phyloP scores from a whole-genome alignment of 2,329 filamentous ascomycete genomes.

The Venturia pyrina region DNA sequence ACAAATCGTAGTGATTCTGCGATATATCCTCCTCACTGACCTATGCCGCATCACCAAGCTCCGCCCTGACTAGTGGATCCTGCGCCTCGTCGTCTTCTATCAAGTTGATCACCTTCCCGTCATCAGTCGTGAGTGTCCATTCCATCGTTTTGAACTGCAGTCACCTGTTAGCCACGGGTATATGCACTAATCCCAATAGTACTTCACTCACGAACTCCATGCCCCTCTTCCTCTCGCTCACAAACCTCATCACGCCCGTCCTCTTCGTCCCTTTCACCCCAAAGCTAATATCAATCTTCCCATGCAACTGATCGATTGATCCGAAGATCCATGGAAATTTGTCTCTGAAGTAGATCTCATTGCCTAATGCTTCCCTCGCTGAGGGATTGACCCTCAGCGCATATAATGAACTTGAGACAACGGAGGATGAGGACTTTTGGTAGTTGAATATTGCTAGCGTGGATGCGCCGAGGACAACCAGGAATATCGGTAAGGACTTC shows the following conservation, averaged over 20 bases:
- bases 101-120: conserved; percentile 48
- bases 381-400: conserved; percentile 69
- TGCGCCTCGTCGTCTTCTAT: background rate
- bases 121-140: conserved; percentile 71
- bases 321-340: conserved; percentile 33
- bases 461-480: conserved; percentile 57
- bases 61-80: conserved; percentile 5
- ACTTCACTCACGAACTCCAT: conserved; percentile 44
- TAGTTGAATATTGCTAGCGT: conserved; percentile 96
- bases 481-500: conserved; percentile 74
- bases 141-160: conserved; percentile 68
- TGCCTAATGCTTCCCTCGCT: conserved; percentile 70
- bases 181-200: background rate
- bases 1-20: background rate
- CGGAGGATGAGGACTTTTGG: conserved; percentile 83
- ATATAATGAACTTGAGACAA: conserved; percentile 77
- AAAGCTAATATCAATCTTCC: conserved; percentile 78
- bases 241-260: conserved; percentile 68
- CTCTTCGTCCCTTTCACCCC: conserved; percentile 69
- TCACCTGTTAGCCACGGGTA: conserved; percentile 13
- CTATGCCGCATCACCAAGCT: background rate
- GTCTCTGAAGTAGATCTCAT: conserved; percentile 46
- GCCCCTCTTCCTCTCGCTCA: conserved; percentile 58
- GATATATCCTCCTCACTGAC: background rate
- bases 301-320: conserved; percentile 88